phyloP scores from a whole-genome alignment of 164 flowering plant species.

The Piper longum region DNA sequence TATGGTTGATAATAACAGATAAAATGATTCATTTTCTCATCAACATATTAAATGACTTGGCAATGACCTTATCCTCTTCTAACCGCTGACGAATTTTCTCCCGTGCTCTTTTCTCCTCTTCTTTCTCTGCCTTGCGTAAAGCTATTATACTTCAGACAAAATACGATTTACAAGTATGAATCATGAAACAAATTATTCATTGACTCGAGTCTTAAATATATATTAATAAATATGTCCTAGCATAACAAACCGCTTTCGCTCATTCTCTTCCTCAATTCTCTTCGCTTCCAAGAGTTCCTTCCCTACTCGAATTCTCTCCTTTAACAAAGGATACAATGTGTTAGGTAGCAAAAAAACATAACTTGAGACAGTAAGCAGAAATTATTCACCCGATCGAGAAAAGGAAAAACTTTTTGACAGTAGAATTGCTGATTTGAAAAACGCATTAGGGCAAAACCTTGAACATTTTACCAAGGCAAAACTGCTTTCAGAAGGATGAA shows the following conservation, averaged over 20 bases:
- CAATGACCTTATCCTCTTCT: slow-evolving; percentile 89
- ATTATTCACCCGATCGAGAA: too few relatives aligned
- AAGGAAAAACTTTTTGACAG: too few relatives aligned
- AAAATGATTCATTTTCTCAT: neutral
- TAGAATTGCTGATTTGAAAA: too few relatives aligned
- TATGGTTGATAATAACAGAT: too few relatives aligned
- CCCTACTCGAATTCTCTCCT: slow-evolving; percentile 93
- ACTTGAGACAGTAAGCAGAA: neutral
- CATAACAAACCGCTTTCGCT: slow-evolving; percentile 76
- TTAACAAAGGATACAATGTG: slow-evolving; percentile 5
- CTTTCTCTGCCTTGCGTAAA: slow-evolving; percentile 95
- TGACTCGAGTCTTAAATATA: neutral
- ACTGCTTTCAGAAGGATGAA: too few relatives aligned
- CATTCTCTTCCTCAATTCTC: slow-evolving; percentile 95
- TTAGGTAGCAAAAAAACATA: neutral
- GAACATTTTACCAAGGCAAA: too few relatives aligned
- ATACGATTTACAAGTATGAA: neutral
- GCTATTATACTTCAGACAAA: slow-evolving; percentile 47
- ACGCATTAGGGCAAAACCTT: too few relatives aligned
- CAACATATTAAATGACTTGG: too few relatives aligned
- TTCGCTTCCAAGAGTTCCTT: slow-evolving; percentile 97
- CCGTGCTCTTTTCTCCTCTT: slow-evolving; percentile 91
- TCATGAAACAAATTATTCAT: neutral
- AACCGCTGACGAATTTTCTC: slow-evolving; percentile 92
- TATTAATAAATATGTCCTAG: neutral